Evolutionary conservation across 345 rosid genomes (phyloP), one percentile per base, ranked within the genome.

Genomic region (Mercurialis annua): DNA sequence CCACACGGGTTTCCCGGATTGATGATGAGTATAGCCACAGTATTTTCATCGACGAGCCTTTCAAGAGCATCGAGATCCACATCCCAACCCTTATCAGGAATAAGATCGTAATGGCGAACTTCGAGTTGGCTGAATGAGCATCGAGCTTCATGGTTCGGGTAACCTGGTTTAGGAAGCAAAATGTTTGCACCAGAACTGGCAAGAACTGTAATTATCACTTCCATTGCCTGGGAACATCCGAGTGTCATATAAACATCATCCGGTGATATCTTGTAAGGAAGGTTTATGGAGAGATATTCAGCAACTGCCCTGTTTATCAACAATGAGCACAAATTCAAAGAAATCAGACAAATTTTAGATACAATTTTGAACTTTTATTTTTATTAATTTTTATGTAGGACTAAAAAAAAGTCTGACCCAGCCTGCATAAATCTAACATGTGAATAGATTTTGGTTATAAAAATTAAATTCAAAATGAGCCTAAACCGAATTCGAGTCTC

Each of bases 1-100:
- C 87, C 90, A 62, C 84, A 76, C 1, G 89, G 90, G 69, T 84
- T 88, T 8, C 86, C 72, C 0, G 84, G 89, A 74, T 76, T 88
- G 7, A 81, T 65, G 6, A 78, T 17, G 5, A 76, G 73, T 33
- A 76, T 46, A 2, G 81, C 81, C 20, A 54, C 65, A 0, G 79
- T 82, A 48, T 73, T 79, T 42, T 71, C 54, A 16, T 71, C 79
- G 0, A 75, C 71, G 0, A 82, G 75, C 17, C 68, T 71, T 48
- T 71, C 77, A 4, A 78, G 64, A 5, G 62, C 26, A 1, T 71
- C 73, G 29, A 77, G 76, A 59, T 77, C 77, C 0, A 77, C 67
- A 67, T 82, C 83, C 85, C 81, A 79, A 16, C 77, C 76, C 24
- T 65, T 78, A 0, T 79, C 80, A 0, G 74, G 81, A 1, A 74